A percentile compares a stretch with the other conserved stretches of the same genome.
Conservation (phyloP, 257 asterid genomes). For the Verbascum thapsus region DNA sequence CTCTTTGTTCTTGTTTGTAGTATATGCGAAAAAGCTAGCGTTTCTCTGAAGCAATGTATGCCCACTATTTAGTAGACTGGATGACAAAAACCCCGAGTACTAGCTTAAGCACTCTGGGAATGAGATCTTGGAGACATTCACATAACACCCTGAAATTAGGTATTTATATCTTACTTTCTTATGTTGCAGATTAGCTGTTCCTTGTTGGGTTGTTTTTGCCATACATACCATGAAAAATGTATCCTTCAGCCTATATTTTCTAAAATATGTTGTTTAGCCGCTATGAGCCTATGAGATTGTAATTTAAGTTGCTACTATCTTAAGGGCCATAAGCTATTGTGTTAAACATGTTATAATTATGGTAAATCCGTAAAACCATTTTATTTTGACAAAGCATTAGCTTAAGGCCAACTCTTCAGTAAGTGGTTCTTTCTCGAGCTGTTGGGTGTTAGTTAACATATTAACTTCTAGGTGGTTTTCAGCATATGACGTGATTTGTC, state of each 20-base stretch:
- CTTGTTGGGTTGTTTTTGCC: neutral
- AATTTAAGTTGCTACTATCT: neutral
- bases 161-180: conserved; percentile 30
- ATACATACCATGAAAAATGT: conserved; percentile 6
- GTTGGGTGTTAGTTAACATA: too few species aligned
- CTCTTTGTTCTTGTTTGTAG: conserved; percentile 84
- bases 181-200: conserved; percentile 18
- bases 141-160: conserved; percentile 86
- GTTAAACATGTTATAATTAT: neutral
- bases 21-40: conserved; percentile 75
- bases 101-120: conserved; percentile 80
- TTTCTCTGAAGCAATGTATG: conserved; percentile 86
- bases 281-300: conserved; percentile 17
- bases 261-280: neutral
- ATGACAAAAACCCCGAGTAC: conserved; percentile 85
- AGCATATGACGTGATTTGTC: too few species aligned
- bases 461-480: neutral
- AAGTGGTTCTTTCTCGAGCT: neutral
- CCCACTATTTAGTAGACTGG: conserved; percentile 85
- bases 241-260: neutral
- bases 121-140: conserved; percentile 83
- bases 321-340: neutral
- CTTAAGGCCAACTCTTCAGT: neutral
- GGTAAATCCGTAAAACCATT: neutral
- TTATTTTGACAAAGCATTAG: too few species aligned